Base-by-base conservation (phyloP, 208 protist genomes). In the Wallacemonas sp. region DNA sequence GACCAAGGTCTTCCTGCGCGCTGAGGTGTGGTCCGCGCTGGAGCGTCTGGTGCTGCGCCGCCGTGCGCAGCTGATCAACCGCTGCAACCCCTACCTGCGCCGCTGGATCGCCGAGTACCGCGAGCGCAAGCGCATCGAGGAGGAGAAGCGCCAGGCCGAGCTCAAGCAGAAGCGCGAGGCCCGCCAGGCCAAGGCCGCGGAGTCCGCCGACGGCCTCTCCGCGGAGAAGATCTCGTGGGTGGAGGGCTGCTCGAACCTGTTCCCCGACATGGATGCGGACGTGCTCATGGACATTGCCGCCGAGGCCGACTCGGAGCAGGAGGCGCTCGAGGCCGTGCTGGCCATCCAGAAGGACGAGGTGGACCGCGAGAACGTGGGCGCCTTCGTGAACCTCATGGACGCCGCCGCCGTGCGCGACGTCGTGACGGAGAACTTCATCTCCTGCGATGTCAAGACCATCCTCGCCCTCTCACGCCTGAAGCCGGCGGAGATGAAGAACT, bases 1-100 rank as follows among this genome's bases (percentile, higher is more conserved):
- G 75, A 94, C 82, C 20, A 94, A 97, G 72, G 91, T 97, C 14
- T 97, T 97, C 74, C 62, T 93, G 3, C 82, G 82, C n/a, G 84
- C 85, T 1, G 82, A 94, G 65, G 85, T 94, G 65, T 93, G 85
- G 84, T 86, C 86, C 20, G 78, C 75, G 26, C 81, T 97, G 5
- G 88, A 97, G 75, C 85, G 84, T 18, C 71, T 92, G 29, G 70
- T 87, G 57, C 74, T 92, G 49, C 86, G 85, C 52, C 88, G 89
- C 45, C 79, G 75, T 25, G 68, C 70, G 14, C 82, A 86, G 77
- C 78, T 93, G 29, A 48, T 91, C 22, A 69, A 67, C 32, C 82
- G 81, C 38, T 91, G 84, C 67, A 77, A 79, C 42, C 85, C 84
- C n/a, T 84, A 82, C 67, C 76, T 97, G 33, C 61, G 48, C 32